These are phyloP conservation scores for Lycium ferocissimum DNA, from an alignment of 257 asterid species.

Conservation along the genomic window DNA sequence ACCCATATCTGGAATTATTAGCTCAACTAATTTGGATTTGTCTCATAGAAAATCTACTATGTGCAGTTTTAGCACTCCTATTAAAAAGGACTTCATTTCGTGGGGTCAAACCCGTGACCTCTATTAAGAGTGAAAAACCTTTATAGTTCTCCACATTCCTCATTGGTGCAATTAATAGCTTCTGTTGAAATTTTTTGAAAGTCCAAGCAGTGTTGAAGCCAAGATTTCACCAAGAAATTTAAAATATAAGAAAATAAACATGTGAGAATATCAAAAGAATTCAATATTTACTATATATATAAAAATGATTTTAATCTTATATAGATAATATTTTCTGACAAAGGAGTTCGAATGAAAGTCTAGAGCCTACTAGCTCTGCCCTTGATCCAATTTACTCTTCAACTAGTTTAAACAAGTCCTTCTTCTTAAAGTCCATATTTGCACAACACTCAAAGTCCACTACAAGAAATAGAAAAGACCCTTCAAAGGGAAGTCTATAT, in stretches of 20 bases:
- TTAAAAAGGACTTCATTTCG: not conserved
- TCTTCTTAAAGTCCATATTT: not conserved
- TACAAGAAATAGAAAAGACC: not conserved
- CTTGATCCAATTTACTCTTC: too few relatives aligned
- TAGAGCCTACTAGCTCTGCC: too few relatives aligned
- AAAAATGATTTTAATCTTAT: not conserved
- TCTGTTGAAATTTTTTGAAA: not conserved
- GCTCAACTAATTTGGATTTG: not conserved
- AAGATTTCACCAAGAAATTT: not conserved
- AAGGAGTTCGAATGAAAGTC: too few relatives aligned
- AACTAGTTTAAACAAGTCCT: too few relatives aligned
- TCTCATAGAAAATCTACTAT: not conserved
- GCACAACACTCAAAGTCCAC: not conserved
- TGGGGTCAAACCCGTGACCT: not conserved
- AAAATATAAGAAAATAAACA: not conserved
- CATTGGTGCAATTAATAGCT: too few relatives aligned
- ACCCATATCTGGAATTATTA: rapidly evolving
- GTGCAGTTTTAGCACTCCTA: not conserved
- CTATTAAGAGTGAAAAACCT: not conserved
- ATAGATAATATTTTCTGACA: too few relatives aligned
- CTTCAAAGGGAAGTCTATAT: not conserved
- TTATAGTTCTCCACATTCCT: not conserved
- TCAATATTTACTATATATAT: not conserved
- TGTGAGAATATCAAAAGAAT: too few relatives aligned
- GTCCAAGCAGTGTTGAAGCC: not conserved